Evolutionary conservation across 2,329 filamentous ascomycete genomes (phyloP), one percentile per base, ranked within the genome.

Genomic region (Epichloe sylvatica): DNA sequence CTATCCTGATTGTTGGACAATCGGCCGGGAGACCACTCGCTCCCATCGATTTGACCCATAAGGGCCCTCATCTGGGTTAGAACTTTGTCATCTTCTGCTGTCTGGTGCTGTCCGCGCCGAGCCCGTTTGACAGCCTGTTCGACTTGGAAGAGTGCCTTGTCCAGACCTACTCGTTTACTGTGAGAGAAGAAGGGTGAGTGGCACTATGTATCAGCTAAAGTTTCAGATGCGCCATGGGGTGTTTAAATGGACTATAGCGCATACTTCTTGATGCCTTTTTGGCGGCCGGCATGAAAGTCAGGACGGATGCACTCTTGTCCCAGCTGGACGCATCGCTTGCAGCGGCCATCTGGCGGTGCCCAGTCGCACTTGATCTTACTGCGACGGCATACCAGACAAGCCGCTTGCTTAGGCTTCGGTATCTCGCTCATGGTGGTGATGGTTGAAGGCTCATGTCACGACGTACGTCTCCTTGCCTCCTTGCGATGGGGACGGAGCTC

Each of bases 201-300:
- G 30, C 30, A 30, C 30, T 1, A 30, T 17, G 21, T 15, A n/a
- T 46, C n/a, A 23, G 17, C n/a, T 7, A 5, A 17, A 34, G 42
- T 34, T 17, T 30, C 9, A 4, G 30, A 30, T 30, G 7, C 25
- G 8, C 25, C 25, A 30, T 30, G 25, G 25, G 2, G 7, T 30
- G 25, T 30, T 9, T 30, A 30, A 4, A 30, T 9, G 30, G 30
- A 30, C 13, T 8, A 21, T 11, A 11, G 25, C 40, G 12, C 70
- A 65, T 65, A 83, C 83, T 87, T 87, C 63, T 86, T 87, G 52
- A 86, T 83, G 21, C 83, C 84, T 60, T 86, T 86, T 59, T 85
- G 82, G 46, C 84, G 72, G 7, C 83, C 83, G 4, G 85, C 75
- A 53, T 86, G 82, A 59, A 86, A 85, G n/a, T 76, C 76, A n/a